Conservation (phyloP, 768 basidiomycete genomes). For the Panaeolus cyanescens region DNA sequence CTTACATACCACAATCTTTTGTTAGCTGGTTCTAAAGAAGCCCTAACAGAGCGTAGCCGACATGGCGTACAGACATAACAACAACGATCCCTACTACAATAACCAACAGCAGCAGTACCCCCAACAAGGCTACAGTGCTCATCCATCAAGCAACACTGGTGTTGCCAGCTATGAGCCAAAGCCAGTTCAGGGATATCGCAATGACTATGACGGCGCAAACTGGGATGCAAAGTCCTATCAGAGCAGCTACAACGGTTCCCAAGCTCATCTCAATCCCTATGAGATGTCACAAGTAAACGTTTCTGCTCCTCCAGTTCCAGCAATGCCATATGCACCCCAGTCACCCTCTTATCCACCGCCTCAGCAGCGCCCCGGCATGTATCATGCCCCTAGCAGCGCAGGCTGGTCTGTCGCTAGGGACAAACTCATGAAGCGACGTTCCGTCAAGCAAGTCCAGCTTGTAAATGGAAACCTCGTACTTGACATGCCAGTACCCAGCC, state of each 20-base stretch:
- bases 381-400: slow-evolving; percentile 44
- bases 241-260: slow-evolving; percentile 69
- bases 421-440: slow-evolving; percentile 81
- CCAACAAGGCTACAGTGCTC: slow-evolving; percentile 13
- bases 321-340: slow-evolving; percentile 47
- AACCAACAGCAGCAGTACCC: slow-evolving; percentile 29
- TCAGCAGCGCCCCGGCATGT: slow-evolving; percentile 47
- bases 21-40: slow-evolving; percentile 1
- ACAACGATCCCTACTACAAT: slow-evolving; percentile 52
- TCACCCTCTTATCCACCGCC: slow-evolving; percentile 61
- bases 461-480: slow-evolving; percentile 84
- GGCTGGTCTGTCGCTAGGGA: slow-evolving; percentile 74
- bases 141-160: slow-evolving; percentile 25
- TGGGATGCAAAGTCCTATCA: slow-evolving; percentile 63
- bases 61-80: slow-evolving; percentile 13
- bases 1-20: slow-evolving; percentile 5
- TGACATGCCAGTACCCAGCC: slow-evolving; percentile 78
- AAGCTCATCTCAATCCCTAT: slow-evolving; percentile 70
- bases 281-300: slow-evolving; percentile 54
- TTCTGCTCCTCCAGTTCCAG: slow-evolving; percentile 53
- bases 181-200: slow-evolving; percentile 29
- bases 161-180: slow-evolving; percentile 36
- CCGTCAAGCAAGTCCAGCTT: slow-evolving; percentile 77
- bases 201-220: slow-evolving; percentile 51
- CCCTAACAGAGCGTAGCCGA: neutral